phyloP scores from a whole-genome alignment of 805 yeast genomes.

The Scheffersomyces ergatensis region DNA sequence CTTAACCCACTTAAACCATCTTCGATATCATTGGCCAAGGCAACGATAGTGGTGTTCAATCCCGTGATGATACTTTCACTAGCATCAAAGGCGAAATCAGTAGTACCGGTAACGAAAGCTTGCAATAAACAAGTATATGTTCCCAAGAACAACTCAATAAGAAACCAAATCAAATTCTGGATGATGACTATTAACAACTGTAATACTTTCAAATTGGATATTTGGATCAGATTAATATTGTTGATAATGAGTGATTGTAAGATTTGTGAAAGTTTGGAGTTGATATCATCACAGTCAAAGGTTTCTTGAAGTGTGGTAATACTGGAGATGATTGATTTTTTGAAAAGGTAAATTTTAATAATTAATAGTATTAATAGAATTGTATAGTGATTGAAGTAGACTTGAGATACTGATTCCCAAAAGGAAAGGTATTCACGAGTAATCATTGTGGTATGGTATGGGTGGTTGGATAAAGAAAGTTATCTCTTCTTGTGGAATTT shows the following conservation, averaged over 20 bases:
- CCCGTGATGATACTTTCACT: constrained; percentile 58
- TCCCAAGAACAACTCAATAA: constrained; percentile 73
- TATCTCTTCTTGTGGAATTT: too few relatives aligned
- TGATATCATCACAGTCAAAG: not conserved
- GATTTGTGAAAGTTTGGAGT: not conserved
- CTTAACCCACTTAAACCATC: constrained; percentile 64
- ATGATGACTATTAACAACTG: constrained; percentile 51
- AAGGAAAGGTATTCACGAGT: constrained; percentile 33
- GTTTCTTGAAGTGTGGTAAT: not conserved
- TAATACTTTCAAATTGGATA: constrained; percentile 32
- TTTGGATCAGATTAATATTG: constrained; percentile 46
- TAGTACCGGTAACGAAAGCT: constrained; percentile 70
- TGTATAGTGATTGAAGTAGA: constrained; percentile 66
- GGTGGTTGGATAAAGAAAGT: too few relatives aligned
- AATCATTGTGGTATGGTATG: too few relatives aligned
- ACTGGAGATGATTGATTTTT: constrained; percentile 24
- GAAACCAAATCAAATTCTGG: constrained; percentile 59
- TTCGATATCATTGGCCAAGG: constrained; percentile 60
- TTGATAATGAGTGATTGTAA: constrained; percentile 24
- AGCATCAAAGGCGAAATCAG: constrained; percentile 69
- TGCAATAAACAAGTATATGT: constrained; percentile 83
- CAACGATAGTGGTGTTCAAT: constrained; percentile 60
- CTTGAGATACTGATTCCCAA: constrained; percentile 57
- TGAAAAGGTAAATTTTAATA: constrained; percentile 60
- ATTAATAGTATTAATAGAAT: constrained; percentile 52